These are phyloP conservation scores for Penicillium sp. DNA, from an alignment of 2,329 filamentous ascomycete genomes.

Conservation along the genomic window DNA sequence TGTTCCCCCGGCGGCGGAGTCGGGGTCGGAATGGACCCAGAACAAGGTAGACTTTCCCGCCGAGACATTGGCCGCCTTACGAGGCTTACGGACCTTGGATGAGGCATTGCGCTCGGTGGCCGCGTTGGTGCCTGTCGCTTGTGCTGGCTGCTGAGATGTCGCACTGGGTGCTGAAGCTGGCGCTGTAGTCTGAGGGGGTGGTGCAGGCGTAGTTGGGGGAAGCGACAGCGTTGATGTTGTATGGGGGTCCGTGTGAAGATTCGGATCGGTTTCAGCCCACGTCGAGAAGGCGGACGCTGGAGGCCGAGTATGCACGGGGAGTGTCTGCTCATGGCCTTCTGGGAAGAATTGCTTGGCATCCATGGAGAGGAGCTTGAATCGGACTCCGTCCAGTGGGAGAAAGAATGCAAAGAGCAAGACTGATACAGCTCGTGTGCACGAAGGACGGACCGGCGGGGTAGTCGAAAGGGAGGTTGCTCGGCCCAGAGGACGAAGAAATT, in stretches of 20 bases:
- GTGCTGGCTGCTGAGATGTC: slow-evolving; percentile 13
- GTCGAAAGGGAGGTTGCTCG: slow-evolving; percentile 5
- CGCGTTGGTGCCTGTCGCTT: not conserved
- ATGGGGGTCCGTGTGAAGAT: slow-evolving; percentile 18
- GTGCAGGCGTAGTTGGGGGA: slow-evolving; percentile 6
- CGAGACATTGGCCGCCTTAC: slow-evolving; percentile 36
- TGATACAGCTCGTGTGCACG: not conserved
- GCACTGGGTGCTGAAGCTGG: slow-evolving; percentile 6
- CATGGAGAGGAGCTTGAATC: slow-evolving; percentile 32
- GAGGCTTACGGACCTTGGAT: slow-evolving; percentile 41
- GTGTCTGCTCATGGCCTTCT: slow-evolving; percentile 32
- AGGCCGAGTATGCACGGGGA: slow-evolving; percentile 36
- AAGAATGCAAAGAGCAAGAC: not conserved
- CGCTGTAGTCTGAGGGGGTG: not conserved
- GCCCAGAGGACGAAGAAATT: not conserved
- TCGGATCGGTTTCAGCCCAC: slow-evolving; percentile 28
- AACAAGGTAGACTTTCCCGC: slow-evolving; percentile 42
- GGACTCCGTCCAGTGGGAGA: not conserved
- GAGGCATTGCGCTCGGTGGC: slow-evolving; percentile 24
- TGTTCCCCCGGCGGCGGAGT: slow-evolving; percentile 43
- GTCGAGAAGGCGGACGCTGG: slow-evolving; percentile 14
- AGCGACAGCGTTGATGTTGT: not conserved
- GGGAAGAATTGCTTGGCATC: slow-evolving; percentile 35
- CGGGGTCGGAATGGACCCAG: slow-evolving; percentile 45
- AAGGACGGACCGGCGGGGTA: slow-evolving; percentile 20